Evolutionary conservation across 208 protist genomes (phyloP).

Genomic region (Vickermania spadyakhi): DNA sequence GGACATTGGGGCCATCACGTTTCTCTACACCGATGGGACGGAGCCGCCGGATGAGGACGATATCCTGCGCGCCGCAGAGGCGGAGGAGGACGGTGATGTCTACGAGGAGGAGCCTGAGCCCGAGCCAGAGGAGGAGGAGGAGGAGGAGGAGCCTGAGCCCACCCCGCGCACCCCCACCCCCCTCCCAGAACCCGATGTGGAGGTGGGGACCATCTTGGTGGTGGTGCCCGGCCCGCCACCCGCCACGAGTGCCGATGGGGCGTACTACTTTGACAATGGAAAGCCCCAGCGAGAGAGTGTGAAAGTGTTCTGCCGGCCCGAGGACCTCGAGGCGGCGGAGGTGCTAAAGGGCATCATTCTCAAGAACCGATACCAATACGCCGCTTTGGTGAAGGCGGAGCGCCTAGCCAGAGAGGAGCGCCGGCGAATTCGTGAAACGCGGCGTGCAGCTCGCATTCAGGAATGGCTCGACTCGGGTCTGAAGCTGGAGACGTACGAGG

Average conservation of each 20-base stretch:
- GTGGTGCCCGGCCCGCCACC: background rate
- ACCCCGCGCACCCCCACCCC: background rate
- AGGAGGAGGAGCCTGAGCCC: slow-evolving; percentile 1
- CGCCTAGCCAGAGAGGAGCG: background rate
- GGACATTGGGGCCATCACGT: background rate
- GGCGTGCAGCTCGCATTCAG: background rate
- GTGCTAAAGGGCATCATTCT: background rate
- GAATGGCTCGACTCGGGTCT: background rate
- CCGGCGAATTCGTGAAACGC: background rate
- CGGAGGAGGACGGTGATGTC: background rate
- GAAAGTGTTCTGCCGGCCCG: background rate
- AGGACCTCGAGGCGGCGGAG: background rate
- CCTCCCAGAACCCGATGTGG: background rate
- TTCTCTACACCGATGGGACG: background rate
- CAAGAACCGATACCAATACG: background rate
- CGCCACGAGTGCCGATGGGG: background rate
- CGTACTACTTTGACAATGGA: background rate
- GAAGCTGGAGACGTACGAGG: background rate
- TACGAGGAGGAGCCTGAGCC: background rate
- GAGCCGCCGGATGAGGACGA: background rate
- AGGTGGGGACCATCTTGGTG: background rate
- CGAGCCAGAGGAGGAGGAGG: background rate
- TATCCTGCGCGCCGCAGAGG: background rate
- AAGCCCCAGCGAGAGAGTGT: background rate
- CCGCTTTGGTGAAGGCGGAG: too few species aligned